Percentiles rank a stretch among this genome's conserved stretches.
Conservation (phyloP, 106 monocot genomes). For the Vanilla planifolia region DNA sequence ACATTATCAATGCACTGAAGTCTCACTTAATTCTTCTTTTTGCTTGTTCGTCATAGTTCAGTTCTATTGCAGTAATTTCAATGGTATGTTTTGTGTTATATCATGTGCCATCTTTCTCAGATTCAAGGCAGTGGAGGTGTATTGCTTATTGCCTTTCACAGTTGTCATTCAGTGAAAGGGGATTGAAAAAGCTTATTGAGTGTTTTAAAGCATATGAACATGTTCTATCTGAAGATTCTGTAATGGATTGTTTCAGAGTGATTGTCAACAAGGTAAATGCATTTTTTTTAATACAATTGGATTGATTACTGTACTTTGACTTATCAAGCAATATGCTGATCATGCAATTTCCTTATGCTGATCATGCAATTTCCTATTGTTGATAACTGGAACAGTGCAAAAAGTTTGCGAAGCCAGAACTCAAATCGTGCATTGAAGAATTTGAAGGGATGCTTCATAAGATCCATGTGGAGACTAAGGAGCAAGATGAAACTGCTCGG, state of each 20-base stretch:
- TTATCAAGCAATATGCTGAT: neutral
- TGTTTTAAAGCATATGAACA: constrained; percentile 82
- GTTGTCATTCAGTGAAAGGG: constrained; percentile 81
- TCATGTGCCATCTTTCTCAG: constrained; percentile 42
- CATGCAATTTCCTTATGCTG: neutral
- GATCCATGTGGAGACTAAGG: constrained; percentile 71
- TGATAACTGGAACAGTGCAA: constrained; percentile 50
- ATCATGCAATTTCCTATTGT: constrained; percentile 1
- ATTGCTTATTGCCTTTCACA: constrained; percentile 96
- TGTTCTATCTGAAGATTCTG: constrained; percentile 75
- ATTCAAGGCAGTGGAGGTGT: constrained; percentile 66
- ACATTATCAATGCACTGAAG: neutral
- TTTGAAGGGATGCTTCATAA: constrained; percentile 88
- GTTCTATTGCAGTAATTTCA: neutral
- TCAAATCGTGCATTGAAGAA: constrained; percentile 80
- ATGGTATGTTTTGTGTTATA: no score
- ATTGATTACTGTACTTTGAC: neutral
- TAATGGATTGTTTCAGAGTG: constrained; percentile 70
- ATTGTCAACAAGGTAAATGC: constrained; percentile 77
- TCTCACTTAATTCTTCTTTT: neutral
- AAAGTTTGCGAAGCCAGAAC: constrained; percentile 85
- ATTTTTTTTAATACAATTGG: neutral
- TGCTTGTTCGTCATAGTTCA: neutral
- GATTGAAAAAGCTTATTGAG: constrained; percentile 86
- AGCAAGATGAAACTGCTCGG: constrained; percentile 67